Base-by-base conservation (phyloP, 2,329 filamentous ascomycete species). In the Chaetoscypha palmicola region DNA sequence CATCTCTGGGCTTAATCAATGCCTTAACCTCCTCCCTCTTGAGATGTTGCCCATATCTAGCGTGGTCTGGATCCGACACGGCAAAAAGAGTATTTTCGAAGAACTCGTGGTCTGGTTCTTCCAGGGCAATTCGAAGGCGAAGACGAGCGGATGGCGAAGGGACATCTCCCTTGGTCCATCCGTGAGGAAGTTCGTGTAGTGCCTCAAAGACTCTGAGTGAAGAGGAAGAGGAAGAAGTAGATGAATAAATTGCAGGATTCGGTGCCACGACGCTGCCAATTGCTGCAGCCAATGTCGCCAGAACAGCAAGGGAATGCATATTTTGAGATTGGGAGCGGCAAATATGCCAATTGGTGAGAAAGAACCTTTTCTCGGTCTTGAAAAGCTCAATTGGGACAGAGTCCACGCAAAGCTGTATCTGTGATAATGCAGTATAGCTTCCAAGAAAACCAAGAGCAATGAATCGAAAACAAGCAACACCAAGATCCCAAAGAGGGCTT, bases 11-110 rank as follows among this genome's bases (percentile, higher is more conserved):
- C 47, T 67, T 67, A 38, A 79, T 63, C 17, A 79, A 64, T 42
- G 70, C 64, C 30, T 73, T 65, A 17, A 80, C 70, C 48, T 77
- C 69, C 10, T 68, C 62, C 2, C 65, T 62, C 36, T 64, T 70
- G 43, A 79, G 62, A 55, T 78, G 72, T 47, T 72, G 61, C 38
- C 76, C 74, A 48, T 78, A 79, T 20, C 71, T 70, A 34, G 58
- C 48, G 55, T 77, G 72, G 14, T 64, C 64, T 4, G 69, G 69
- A 45, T 71, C 60, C 1, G 68, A 62, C 14, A 71, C 65, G 12
- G 67, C 62, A 22, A 63, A 54, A 7, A 72, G 58, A 34, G 64
- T 65, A 38, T 65, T 62, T 43, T 70, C 68, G 17, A 63, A 68
- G 24, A 63, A 60, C 20, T 70, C 62, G 30, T 72, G 59, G 48